Percentiles rank a stretch among this genome's conserved stretches.
Conservation (phyloP, 225 moss, liverwort and hornwort species). For the Takakia lepidozioides region DNA sequence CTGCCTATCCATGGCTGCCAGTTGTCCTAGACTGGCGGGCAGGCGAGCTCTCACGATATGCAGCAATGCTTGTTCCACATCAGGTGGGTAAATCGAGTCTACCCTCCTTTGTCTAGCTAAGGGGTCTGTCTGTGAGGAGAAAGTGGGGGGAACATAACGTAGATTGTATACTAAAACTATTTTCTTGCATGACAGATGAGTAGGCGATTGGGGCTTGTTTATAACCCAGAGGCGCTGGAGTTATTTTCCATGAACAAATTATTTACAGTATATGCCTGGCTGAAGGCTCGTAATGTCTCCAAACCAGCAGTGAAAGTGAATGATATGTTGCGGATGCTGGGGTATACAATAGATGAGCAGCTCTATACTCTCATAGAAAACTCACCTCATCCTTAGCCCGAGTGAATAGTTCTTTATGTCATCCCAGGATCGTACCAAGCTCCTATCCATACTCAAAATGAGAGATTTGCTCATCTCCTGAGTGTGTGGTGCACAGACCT, state of each 20-base stretch:
- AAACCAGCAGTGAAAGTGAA: slow-evolving; percentile 62
- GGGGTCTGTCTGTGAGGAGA: no score
- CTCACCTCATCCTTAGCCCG: slow-evolving; percentile 38
- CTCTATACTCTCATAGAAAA: slow-evolving; percentile 61
- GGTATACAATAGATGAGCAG: slow-evolving; percentile 59
- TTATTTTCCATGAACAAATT: slow-evolving; percentile 88
- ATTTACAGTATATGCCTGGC: slow-evolving; percentile 73
- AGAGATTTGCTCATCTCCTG: no score
- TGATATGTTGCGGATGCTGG: slow-evolving; percentile 86
- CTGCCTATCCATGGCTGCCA: slow-evolving; percentile 93
- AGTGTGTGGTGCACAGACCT: no score
- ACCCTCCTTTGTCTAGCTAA: no score
- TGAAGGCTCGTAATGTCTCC: slow-evolving; percentile 52
- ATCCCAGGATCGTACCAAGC: no score
- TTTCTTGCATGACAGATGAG: slow-evolving; percentile 67
- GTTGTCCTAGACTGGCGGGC: slow-evolving; percentile 92
- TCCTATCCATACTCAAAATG: no score
- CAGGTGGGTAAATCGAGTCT: no score
- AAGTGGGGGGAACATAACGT: no score
- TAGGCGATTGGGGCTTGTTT: slow-evolving; percentile 76
- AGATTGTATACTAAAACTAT: no score
- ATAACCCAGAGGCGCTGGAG: slow-evolving; percentile 94
- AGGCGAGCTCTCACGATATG: slow-evolving; percentile 82
- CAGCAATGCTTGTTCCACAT: slow-evolving; percentile 99
- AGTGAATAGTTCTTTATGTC: no score